Conservation (phyloP, 352 stramenopile species). For the Globisporangium middletonii region DNA sequence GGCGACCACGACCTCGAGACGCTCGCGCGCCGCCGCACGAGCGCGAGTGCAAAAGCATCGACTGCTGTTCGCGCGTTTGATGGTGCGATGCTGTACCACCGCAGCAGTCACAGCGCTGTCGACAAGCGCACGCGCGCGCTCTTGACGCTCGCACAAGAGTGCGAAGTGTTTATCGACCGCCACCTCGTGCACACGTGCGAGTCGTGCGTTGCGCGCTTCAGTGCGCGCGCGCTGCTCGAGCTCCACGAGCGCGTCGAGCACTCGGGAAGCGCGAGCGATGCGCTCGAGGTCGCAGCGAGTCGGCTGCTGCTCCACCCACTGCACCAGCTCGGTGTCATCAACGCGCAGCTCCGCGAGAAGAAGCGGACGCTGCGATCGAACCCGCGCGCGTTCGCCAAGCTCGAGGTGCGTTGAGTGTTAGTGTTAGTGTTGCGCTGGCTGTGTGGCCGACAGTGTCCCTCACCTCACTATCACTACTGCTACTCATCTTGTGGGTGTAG, state of each 20-base stretch:
- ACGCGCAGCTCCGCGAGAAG: conserved; percentile 27
- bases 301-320: conserved; percentile 35
- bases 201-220: conserved; percentile 37
- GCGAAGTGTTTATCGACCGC: conserved; percentile 43
- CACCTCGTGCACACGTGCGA: conserved; percentile 47
- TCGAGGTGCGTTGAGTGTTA: conserved; percentile 37
- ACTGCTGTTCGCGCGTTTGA: conserved; percentile 10
- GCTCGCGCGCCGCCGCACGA: background rate
- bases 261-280: conserved; percentile 6
- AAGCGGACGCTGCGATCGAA: conserved; percentile 15
- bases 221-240: conserved; percentile 43
- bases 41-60: background rate
- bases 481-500: conserved; percentile 17
- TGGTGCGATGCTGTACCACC: conserved; percentile 14
- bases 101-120: conserved; percentile 6
- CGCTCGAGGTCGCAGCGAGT: conserved; percentile 32
- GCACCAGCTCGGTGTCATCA: conserved; percentile 43
- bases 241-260: conserved; percentile 47
- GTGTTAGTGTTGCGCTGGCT: background rate
- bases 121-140: conserved; percentile 17
- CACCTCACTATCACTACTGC: background rate
- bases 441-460: background rate
- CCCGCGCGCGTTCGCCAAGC: conserved; percentile 65
- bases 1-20: conserved; percentile 10
- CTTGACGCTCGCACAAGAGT: conserved; percentile 43